A percentile compares a stretch with the other conserved stretches of the same genome.
These are phyloP conservation scores for Pontederia paniculata DNA, from an alignment of 176 grass and related monocot species.

Conservation along the genomic window DNA sequence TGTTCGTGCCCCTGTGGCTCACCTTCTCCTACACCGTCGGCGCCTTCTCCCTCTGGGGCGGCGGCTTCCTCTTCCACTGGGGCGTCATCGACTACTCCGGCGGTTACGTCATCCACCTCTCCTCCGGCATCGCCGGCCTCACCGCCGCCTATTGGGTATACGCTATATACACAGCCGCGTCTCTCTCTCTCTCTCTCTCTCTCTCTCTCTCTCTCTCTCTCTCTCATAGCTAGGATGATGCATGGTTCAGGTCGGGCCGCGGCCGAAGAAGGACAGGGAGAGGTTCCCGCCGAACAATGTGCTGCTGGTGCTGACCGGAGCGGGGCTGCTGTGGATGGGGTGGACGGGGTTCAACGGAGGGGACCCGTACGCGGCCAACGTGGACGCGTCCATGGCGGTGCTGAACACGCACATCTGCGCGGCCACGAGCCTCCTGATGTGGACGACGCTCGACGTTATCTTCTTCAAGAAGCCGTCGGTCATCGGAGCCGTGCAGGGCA, in stretches of 20 bases:
- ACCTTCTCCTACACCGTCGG: conserved; percentile 90
- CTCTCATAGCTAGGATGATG: too few species aligned
- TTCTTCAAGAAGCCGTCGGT: conserved; percentile 1
- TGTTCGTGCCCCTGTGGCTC: conserved; percentile 85
- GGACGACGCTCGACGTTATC: background rate
- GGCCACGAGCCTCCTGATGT: background rate
- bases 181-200: background rate
- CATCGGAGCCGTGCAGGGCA: background rate
- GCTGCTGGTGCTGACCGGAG: background rate
- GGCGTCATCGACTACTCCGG: conserved; percentile 91
- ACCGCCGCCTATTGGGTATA: conserved; percentile 67
- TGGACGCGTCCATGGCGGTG: conserved; percentile 1
- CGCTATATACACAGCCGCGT: background rate
- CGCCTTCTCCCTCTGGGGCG: conserved; percentile 82
- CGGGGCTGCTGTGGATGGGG: background rate
- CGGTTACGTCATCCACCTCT: conserved; percentile 85
- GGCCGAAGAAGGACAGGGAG: background rate
- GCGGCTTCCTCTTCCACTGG: conserved; percentile 87
- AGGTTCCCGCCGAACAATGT: background rate
- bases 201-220: background rate
- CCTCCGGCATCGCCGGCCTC: conserved; percentile 65
- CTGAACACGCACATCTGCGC: conserved; percentile 1
- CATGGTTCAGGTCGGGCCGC: background rate
- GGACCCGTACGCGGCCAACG: background rate
- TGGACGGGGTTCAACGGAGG: background rate